phyloP scores from a whole-genome alignment of 441 rosid species.

The Arabidopsis lyrata region DNA sequence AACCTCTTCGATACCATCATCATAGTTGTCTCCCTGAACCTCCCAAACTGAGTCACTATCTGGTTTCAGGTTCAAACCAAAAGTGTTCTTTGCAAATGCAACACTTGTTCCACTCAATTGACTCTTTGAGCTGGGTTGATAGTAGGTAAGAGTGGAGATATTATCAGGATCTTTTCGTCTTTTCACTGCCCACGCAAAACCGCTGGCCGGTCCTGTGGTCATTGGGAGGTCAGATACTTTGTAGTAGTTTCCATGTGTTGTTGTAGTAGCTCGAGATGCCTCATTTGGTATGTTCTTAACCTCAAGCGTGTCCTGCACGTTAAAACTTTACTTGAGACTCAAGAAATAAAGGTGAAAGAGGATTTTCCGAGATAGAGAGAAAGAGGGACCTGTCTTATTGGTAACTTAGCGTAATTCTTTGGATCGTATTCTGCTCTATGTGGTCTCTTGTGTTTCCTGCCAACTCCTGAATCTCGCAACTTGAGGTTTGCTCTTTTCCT shows the following conservation, averaged over 20 bases:
- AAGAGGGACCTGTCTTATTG: constrained; percentile 53
- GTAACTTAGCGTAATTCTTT: constrained; percentile 43
- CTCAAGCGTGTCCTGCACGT: constrained; percentile 34
- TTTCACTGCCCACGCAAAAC: constrained; percentile 78
- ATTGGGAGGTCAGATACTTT: constrained; percentile 48
- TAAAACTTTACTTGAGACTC: constrained; percentile 15
- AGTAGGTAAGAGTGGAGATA: constrained; percentile 57
- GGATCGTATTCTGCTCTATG: constrained; percentile 53
- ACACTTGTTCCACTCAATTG: constrained; percentile 60
- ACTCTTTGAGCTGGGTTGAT: constrained; percentile 59
- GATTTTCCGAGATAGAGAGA: constrained; percentile 2
- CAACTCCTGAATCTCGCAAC: constrained; percentile 52
- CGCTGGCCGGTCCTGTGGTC: constrained; percentile 61
- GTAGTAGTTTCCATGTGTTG: constrained; percentile 50
- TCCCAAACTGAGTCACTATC: constrained; percentile 33
- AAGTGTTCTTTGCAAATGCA: constrained; percentile 53
- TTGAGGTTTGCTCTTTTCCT: constrained; percentile 67
- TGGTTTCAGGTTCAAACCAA: constrained; percentile 39
- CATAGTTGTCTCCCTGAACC: constrained; percentile 31
- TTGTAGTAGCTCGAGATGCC: constrained; percentile 38
- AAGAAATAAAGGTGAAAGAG: constrained; percentile 13
- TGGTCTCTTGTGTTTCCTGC: constrained; percentile 57
- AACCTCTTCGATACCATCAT: constrained; percentile 23
- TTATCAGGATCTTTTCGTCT: constrained; percentile 59
- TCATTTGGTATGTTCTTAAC: constrained; percentile 45